Conservation (phyloP, 768 basidiomycete genomes). For the Leccinum sublutescens region DNA sequence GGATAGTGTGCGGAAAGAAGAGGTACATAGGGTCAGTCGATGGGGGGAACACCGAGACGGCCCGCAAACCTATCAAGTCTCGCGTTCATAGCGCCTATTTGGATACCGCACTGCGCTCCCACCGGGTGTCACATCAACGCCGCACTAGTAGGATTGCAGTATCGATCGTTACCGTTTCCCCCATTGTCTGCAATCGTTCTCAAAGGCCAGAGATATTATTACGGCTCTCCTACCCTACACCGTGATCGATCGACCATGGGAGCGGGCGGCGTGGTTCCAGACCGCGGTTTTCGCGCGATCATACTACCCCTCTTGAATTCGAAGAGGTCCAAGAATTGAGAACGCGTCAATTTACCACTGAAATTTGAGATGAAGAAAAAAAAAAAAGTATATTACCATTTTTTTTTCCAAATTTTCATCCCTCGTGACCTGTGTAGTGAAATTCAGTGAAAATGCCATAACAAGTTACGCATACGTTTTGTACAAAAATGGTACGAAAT, state of each 20-base stretch:
- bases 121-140: conserved; percentile 4
- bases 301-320: conserved; percentile 1
- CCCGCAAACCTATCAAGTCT: background rate
- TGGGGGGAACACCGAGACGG: background rate
- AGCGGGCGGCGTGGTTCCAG: background rate
- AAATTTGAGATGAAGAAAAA: background rate
- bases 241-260: background rate
- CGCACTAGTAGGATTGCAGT: background rate
- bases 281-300: background rate
- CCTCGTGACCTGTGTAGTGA: background rate
- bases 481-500: background rate
- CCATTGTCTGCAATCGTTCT: background rate
- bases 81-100: conserved; percentile 18
- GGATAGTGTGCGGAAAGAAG: background rate
- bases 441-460: background rate
- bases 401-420: background rate
- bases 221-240: background rate
- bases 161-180: conserved; percentile 5
- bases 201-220: background rate
- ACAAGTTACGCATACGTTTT: background rate
- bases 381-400: background rate
- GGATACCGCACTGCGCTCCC: conserved; percentile 1
- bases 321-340: background rate
- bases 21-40: background rate
- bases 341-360: background rate